Percentiles rank a stretch among this genome's conserved stretches.
Conservation (phyloP, 441 rosid species). For the Lepidium campestre region DNA sequence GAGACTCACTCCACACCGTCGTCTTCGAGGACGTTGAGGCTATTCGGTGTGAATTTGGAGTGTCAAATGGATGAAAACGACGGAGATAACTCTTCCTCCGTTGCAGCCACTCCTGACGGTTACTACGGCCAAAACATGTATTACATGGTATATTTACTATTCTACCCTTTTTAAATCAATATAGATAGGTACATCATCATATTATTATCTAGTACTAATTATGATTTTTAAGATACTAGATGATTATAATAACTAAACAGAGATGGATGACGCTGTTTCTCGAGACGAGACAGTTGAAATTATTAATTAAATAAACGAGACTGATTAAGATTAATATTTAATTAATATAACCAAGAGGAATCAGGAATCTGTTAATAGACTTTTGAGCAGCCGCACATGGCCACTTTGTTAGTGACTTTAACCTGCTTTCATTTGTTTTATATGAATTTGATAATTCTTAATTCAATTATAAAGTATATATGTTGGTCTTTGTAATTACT, state of each 20-base stretch:
- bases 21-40: slow-evolving; percentile 55
- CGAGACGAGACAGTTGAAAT: slow-evolving; percentile 29
- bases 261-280: slow-evolving; percentile 28
- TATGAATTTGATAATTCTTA: neutral
- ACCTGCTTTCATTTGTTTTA: slow-evolving; percentile 5
- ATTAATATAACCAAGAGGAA: slow-evolving; percentile 5
- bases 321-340: slow-evolving; percentile 1
- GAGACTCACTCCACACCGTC: slow-evolving; percentile 11
- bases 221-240: slow-evolving; percentile 32
- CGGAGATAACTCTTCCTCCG: slow-evolving; percentile 30
- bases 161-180: no score
- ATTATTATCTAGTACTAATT: no score
- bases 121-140: slow-evolving; percentile 23
- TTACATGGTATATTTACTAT: slow-evolving; percentile 24
- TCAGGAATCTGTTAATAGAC: slow-evolving; percentile 22
- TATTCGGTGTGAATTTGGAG: slow-evolving; percentile 91
- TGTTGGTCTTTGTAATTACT: slow-evolving; percentile 5
- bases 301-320: slow-evolving; percentile 12
- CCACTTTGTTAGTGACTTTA: slow-evolving; percentile 17
- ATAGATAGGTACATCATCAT: no score
- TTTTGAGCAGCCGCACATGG: slow-evolving; percentile 33
- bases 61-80: slow-evolving; percentile 60
- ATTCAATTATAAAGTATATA: neutral
- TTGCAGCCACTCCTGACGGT: neutral
- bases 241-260: neutral